phyloP scores from a whole-genome alignment of 768 basidiomycete genomes.

The Hypholoma fasciculare region DNA sequence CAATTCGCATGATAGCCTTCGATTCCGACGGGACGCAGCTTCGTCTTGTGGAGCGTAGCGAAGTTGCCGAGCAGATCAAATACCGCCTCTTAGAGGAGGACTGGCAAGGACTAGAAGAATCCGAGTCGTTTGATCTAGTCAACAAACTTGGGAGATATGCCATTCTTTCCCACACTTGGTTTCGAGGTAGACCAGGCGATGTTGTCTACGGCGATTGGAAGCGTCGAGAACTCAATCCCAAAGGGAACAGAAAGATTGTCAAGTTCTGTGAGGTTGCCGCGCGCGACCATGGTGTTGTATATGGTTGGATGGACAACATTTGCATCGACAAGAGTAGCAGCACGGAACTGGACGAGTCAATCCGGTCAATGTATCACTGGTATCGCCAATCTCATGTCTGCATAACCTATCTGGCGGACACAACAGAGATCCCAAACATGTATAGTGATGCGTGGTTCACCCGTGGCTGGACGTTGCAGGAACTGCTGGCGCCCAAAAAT shows the following conservation, averaged over 20 bases:
- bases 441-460: neutral
- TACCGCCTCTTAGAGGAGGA: neutral
- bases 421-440: neutral
- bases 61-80: neutral
- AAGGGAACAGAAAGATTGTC: neutral
- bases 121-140: neutral
- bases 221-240: neutral
- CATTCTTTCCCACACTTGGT: constrained; percentile 4
- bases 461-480: constrained; percentile 7
- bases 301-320: constrained; percentile 2
- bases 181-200: neutral
- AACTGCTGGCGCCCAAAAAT: neutral
- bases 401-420: constrained; percentile 3
- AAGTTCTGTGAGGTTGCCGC: constrained; percentile 1
- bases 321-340: constrained; percentile 9
- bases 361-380: constrained; percentile 10
- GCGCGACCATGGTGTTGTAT: neutral
- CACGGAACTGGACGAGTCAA: constrained; percentile 8
- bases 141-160: neutral
- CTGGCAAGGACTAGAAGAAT: neutral
- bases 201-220: neutral
- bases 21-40: neutral
- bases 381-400: neutral
- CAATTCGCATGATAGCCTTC: neutral
- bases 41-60: neutral